Percentiles rank a stretch among this genome's conserved stretches.
These are phyloP conservation scores for Hibiscus syriacus DNA, from an alignment of 345 rosid genomes.

Conservation along the genomic window DNA sequence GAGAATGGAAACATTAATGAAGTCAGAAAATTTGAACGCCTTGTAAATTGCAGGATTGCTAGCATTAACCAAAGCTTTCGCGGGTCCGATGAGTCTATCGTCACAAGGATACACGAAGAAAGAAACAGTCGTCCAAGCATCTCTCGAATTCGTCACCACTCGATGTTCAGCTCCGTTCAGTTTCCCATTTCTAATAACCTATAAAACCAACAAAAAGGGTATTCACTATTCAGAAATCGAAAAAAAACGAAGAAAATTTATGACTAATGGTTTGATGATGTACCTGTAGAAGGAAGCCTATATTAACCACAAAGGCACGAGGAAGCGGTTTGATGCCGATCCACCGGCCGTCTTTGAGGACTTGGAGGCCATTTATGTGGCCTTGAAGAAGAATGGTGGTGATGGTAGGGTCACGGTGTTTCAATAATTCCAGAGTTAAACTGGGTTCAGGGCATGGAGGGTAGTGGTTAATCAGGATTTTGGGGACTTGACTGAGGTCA, in stretches of 20 bases:
- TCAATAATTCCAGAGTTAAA: constrained; percentile 26
- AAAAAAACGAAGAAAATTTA: neutral
- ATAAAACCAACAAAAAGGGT: no score
- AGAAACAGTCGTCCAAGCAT: constrained; percentile 16
- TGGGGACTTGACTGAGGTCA: neutral
- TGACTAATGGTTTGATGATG: neutral
- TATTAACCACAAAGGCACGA: no score
- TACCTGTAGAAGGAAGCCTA: no score
- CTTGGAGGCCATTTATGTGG: constrained; percentile 26
- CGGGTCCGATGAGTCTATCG: constrained; percentile 16
- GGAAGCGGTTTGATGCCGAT: no score
- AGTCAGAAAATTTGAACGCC: constrained; percentile 8
- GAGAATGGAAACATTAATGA: neutral
- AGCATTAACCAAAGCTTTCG: constrained; percentile 5
- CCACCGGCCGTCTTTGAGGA: constrained; percentile 28
- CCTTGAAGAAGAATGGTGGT: constrained; percentile 29
- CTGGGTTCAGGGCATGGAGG: constrained; percentile 36
- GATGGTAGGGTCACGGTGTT: constrained; percentile 22
- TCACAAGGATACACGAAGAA: constrained; percentile 9
- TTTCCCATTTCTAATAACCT: constrained; percentile 8
- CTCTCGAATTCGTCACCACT: no score
- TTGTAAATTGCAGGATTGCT: constrained; percentile 16
- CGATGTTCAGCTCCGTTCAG: no score
- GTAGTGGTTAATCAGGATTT: constrained; percentile 19
- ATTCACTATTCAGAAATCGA: no score